Conservation (phyloP, 495 filamentous ascomycete species). For the Collariella sp. region DNA sequence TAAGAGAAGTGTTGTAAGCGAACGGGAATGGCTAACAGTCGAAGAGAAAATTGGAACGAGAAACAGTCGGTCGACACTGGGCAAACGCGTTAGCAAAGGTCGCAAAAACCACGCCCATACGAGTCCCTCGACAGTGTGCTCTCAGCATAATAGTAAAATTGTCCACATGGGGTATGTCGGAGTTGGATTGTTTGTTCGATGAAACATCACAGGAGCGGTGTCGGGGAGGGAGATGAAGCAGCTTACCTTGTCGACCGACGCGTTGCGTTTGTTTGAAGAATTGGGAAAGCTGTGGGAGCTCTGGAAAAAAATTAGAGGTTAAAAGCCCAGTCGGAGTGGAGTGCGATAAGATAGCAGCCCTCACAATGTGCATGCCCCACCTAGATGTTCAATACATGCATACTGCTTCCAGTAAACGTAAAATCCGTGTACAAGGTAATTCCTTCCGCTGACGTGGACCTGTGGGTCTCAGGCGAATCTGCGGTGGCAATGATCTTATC, state of each 20-base stretch:
- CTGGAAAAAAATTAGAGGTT: conserved; percentile 20
- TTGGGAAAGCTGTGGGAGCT: conserved; percentile 16
- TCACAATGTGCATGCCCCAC: too few relatives aligned
- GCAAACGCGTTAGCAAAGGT: conserved; percentile 16
- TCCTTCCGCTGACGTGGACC: background rate
- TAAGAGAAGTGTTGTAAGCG: conserved; percentile 6
- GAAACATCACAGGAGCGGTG: conserved; percentile 38
- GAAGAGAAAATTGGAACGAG: background rate
- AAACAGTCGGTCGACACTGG: conserved; percentile 19
- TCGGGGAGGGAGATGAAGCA: conserved; percentile 24
- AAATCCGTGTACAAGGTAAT: too few relatives aligned
- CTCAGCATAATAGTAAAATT: conserved; percentile 59
- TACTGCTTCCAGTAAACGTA: too few relatives aligned
- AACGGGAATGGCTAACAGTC: background rate
- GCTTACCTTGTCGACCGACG: conserved; percentile 31
- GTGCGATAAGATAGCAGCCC: conserved; percentile 17
- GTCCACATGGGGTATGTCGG: conserved; percentile 67
- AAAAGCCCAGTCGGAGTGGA: conserved; percentile 21
- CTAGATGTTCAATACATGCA: too few relatives aligned
- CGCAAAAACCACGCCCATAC: background rate
- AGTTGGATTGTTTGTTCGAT: conserved; percentile 77
- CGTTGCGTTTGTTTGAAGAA: conserved; percentile 7
- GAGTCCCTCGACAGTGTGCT: conserved; percentile 22
- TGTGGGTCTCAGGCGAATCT: background rate
- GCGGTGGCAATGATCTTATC: conserved; percentile 19